A percentile compares a stretch with the other conserved stretches of the same genome.
These are phyloP conservation scores for Candida awuae DNA, from an alignment of 805 yeast species.

Conservation along the genomic window DNA sequence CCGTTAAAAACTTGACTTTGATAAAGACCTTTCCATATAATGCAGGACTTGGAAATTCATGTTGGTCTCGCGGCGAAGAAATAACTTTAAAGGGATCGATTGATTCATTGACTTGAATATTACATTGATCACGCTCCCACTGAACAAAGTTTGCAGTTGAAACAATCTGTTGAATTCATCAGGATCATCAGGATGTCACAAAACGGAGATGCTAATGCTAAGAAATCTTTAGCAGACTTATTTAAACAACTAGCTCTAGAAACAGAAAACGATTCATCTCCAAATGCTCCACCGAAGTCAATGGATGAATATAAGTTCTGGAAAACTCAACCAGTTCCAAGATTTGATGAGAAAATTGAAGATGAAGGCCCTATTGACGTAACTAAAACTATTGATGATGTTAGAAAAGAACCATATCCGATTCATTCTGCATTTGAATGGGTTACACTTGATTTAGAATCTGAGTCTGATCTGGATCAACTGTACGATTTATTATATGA, in stretches of 20 bases:
- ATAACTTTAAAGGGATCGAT: too few species aligned
- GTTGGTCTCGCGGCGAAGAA: too few species aligned
- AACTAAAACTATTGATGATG: constrained; percentile 58
- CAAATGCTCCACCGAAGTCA: constrained; percentile 53
- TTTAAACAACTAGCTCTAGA: constrained; percentile 47
- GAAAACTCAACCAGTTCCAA: constrained; percentile 94
- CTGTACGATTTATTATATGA: constrained; percentile 74
- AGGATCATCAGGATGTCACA: constrained; percentile 4
- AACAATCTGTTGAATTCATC: too few species aligned
- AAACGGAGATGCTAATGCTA: constrained; percentile 3
- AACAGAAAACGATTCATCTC: constrained; percentile 45
- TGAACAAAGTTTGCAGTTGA: too few species aligned
- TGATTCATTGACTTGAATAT: too few species aligned
- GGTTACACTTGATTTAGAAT: constrained; percentile 64
- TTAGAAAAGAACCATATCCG: constrained; percentile 63
- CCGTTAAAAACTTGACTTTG: too few species aligned
- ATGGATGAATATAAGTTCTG: constrained; percentile 93
- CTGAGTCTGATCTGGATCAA: constrained; percentile 55
- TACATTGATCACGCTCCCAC: too few species aligned
- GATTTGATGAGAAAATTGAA: constrained; percentile 56
- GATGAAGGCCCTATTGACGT: constrained; percentile 78
- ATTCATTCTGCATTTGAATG: constrained; percentile 80
- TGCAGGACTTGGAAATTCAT: too few species aligned
- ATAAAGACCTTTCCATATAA: too few species aligned
- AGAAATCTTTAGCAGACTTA: constrained; percentile 50